phyloP scores from a whole-genome alignment of 2,329 filamentous ascomycete genomes.

The Diaporthe helianthi region DNA sequence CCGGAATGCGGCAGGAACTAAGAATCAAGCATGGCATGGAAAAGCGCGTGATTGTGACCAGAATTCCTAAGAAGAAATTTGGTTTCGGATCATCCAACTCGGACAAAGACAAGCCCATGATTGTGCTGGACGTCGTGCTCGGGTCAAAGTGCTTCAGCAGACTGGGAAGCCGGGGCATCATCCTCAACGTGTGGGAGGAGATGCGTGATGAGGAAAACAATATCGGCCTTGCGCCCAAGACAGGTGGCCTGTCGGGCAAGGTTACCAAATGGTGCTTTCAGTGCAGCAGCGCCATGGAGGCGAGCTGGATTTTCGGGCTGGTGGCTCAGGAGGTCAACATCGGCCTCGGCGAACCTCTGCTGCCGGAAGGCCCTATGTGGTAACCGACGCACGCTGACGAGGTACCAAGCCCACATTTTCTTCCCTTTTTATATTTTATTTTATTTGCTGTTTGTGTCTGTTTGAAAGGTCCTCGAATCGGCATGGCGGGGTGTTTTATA shows the following conservation, averaged over 20 bases:
- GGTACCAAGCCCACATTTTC: background rate
- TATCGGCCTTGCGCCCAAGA: constrained; percentile 58
- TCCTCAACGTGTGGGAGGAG: constrained; percentile 87
- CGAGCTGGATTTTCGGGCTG: constrained; percentile 62
- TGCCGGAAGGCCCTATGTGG: background rate
- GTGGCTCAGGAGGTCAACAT: constrained; percentile 63
- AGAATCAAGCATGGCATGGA: constrained; percentile 71
- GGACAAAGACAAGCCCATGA: constrained; percentile 60
- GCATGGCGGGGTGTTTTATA: constrained; percentile 34
- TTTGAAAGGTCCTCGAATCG: background rate
- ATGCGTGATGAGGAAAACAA: constrained; percentile 68
- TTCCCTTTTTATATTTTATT: constrained; percentile 33
- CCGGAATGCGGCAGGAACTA: constrained; percentile 64
- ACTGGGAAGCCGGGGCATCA: constrained; percentile 84
- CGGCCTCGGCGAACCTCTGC: constrained; percentile 18
- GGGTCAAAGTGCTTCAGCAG: constrained; percentile 85
- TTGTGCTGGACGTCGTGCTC: constrained; percentile 83
- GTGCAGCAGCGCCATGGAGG: constrained; percentile 60
- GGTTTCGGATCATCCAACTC: constrained; percentile 41
- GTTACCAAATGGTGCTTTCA: constrained; percentile 72
- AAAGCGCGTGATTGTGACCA: constrained; percentile 83
- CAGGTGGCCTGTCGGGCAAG: constrained; percentile 58
- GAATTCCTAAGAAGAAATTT: constrained; percentile 65
- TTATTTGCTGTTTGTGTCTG: constrained; percentile 14
- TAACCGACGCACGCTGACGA: background rate